Evolutionary conservation across 2,329 filamentous ascomycete genomes (phyloP).

Genomic region (Diatrype stigma): DNA sequence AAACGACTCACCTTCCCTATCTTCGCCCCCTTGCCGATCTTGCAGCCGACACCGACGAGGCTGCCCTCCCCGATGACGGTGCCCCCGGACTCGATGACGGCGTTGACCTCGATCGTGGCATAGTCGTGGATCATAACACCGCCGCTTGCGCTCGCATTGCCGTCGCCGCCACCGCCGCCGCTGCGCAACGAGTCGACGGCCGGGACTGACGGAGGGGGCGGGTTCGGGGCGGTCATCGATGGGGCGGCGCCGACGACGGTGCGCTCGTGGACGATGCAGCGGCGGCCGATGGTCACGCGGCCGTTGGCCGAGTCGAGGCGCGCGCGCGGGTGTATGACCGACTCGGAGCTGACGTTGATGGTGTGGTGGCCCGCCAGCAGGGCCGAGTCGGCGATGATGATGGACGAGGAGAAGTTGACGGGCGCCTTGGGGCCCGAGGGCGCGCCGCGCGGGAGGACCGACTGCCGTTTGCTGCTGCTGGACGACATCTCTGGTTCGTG

Average conservation of each 20-base stretch:
- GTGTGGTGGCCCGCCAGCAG: conserved; percentile 67
- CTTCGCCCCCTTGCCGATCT: conserved; percentile 55
- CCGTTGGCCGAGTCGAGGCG: conserved; percentile 75
- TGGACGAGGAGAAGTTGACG: conserved; percentile 55
- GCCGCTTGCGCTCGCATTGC: no score
- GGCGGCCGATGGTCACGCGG: conserved; percentile 74
- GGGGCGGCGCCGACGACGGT: conserved; percentile 47
- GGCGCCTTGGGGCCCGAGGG: conserved; percentile 57
- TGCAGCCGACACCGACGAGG: conserved; percentile 55
- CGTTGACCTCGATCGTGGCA: conserved; percentile 57
- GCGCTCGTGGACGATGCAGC: conserved; percentile 77
- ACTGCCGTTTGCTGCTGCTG: conserved; percentile 50
- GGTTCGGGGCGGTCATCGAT: conserved; percentile 22
- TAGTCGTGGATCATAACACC: conserved; percentile 59
- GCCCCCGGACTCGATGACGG: conserved; percentile 57
- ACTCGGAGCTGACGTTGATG: conserved; percentile 73
- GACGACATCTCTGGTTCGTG: conserved; percentile 33
- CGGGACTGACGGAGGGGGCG: no score
- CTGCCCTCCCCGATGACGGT: conserved; percentile 59
- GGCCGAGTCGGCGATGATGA: conserved; percentile 60
- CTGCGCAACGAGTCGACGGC: no score
- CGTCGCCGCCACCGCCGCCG: no score
- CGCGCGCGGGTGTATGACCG: conserved; percentile 80
- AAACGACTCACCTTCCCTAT: conserved; percentile 58
- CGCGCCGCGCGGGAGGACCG: conserved; percentile 49